Evolutionary conservation across 1,139 yeast genomes (phyloP).

Genomic region (Taphrina pruni): DNA sequence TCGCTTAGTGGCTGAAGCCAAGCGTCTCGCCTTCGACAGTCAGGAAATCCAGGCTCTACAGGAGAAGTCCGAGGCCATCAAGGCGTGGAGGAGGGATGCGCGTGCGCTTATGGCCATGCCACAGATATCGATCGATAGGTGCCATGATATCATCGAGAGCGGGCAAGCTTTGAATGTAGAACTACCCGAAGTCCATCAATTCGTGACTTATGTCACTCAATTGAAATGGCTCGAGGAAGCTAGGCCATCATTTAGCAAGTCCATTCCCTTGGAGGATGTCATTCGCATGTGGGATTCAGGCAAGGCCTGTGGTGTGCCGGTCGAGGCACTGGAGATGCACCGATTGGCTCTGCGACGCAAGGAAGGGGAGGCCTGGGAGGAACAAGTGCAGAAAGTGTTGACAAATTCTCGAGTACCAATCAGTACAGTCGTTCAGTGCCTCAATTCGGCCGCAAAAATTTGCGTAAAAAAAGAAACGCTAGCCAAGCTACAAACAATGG

Average conservation of each 20-base stretch:
- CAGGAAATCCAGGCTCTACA: constrained; percentile 67
- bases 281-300: constrained; percentile 55
- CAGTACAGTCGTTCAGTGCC: constrained; percentile 14
- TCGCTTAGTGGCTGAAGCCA: constrained; percentile 58
- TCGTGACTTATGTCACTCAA: constrained; percentile 60
- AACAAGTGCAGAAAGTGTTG: constrained; percentile 44
- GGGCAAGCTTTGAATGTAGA: constrained; percentile 68
- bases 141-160: constrained; percentile 52
- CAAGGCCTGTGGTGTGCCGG: constrained; percentile 51
- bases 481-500: constrained; percentile 43
- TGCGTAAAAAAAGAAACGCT: constrained; percentile 34
- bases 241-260: constrained; percentile 46
- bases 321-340: constrained; percentile 47
- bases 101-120: constrained; percentile 50
- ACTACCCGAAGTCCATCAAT: constrained; percentile 59
- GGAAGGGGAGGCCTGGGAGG: constrained; percentile 48
- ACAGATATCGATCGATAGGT: constrained; percentile 47
- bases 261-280: constrained; percentile 52
- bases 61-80: constrained; percentile 63
- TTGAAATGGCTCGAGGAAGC: constrained; percentile 57
- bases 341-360: constrained; percentile 39
- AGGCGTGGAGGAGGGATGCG: constrained; percentile 61
- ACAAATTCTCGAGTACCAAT: constrained; percentile 40
- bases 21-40: constrained; percentile 59
- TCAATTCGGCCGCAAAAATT: constrained; percentile 15